Evolutionary conservation across 805 yeast genomes (phyloP), one percentile per base, ranked within the genome.

Genomic region (Saccharomycopsis babjevae): DNA sequence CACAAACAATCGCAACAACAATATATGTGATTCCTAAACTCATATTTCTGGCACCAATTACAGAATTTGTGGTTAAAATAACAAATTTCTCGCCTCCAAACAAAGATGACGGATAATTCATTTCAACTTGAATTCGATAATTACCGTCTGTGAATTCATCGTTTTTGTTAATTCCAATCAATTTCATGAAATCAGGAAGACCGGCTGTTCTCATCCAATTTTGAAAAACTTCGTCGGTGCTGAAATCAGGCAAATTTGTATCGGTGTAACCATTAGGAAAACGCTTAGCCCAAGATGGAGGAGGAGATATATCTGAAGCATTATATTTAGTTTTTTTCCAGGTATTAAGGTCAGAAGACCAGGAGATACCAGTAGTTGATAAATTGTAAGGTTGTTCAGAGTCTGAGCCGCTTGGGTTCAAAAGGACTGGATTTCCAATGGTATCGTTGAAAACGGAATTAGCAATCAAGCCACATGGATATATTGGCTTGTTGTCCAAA

Each of bases 81-180:
- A 93, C 65, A 2, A 89, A 80, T 73, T 94, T 94, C 22, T 89
- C 83, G n/a, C 99, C 99, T 3, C 96, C 96, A 74, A 84, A 94
- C 3, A 81, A 73, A 0, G 84, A 71, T 15, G 89, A 93, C 1
- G 97, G 96, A 73, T 88, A 94, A 73, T 91, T 86, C 73, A 87
- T 72, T 10, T 77, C 89, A 63, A 93, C 80, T 57, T 79, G 78
- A 54, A 91, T 73, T 62, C 79, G 77, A 71, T 93, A 94, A 11
- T 82, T 81, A 2, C 94, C 94, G 5, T 76, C 74, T 13, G 72
- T 68, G 63, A 88, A 71, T 1, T 73, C 72, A 46, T 83, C 85
- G 56, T 82, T 69, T 63, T 81, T 84, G 68, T 86, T 87, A 69
- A 88, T 78, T 59, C 82, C 76, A 11, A 83, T 82, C 71, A 88